Evolutionary conservation across 805 yeast genomes (phyloP).

Genomic region (Spathaspora sp.): DNA sequence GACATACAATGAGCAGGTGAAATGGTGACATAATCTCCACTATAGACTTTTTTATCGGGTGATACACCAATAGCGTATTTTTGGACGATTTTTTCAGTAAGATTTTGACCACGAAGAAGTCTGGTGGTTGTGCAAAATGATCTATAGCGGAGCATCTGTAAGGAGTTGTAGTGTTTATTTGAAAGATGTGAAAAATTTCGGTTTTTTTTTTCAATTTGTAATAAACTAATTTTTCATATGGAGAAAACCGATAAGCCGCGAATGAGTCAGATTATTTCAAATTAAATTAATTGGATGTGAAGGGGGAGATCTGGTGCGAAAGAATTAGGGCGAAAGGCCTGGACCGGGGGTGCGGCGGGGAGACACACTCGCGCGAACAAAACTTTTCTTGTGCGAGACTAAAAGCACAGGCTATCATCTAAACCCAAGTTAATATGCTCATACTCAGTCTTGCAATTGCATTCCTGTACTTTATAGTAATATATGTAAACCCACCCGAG

Average conservation of each 20-base stretch:
- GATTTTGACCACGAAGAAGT: constrained; percentile 60
- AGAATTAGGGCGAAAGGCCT: background rate
- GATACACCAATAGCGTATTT: constrained; percentile 74
- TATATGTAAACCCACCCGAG: constrained; percentile 29
- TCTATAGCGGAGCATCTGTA: constrained; percentile 9
- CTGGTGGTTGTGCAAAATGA: constrained; percentile 14
- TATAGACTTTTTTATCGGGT: constrained; percentile 68
- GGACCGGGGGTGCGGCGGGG: background rate
- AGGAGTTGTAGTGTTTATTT: background rate
- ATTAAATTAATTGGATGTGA: background rate
- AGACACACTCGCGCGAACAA: background rate
- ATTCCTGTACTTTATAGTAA: constrained; percentile 42
- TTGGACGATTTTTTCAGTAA: constrained; percentile 95
- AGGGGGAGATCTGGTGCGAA: background rate
- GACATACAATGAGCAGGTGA: constrained; percentile 98
- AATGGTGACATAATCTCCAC: constrained; percentile 95
- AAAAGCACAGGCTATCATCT: background rate
- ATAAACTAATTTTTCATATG: background rate
- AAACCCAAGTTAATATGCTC: background rate
- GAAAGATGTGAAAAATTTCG: background rate
- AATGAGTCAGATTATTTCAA: constrained; percentile 5
- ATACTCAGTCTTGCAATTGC: constrained; percentile 33
- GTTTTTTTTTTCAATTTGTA: background rate
- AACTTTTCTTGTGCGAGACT: background rate
- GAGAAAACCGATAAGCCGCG: constrained; percentile 5